Conservation (phyloP, 2,329 filamentous ascomycete species). For the Raffaelea albimanens region DNA sequence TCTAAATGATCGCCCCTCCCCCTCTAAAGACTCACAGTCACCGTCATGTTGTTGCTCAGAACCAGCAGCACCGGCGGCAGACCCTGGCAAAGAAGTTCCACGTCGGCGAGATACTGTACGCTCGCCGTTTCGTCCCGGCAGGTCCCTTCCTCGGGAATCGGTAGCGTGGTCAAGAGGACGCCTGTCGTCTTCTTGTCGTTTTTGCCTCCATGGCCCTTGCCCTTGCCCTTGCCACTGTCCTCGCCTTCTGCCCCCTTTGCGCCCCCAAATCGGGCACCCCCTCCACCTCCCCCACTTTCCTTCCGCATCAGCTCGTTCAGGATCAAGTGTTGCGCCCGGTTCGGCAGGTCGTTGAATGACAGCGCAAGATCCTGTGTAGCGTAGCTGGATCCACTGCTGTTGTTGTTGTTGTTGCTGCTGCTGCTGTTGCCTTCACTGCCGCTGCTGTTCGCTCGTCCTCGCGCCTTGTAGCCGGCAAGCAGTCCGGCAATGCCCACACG, state of each 20-base stretch:
- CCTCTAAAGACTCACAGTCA: slow-evolving; percentile 60
- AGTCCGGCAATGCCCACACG: slow-evolving; percentile 35
- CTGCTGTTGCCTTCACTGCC: background rate
- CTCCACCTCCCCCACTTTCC: slow-evolving; percentile 47
- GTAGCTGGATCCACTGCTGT: slow-evolving; percentile 10
- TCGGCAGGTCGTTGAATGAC: slow-evolving; percentile 79
- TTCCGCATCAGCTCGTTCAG: slow-evolving; percentile 73
- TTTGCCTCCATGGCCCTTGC: background rate
- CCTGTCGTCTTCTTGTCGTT: background rate
- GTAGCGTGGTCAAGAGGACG: slow-evolving; percentile 74
- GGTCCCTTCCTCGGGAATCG: slow-evolving; percentile 71
- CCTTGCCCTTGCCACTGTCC: background rate
- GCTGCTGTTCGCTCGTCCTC: background rate
- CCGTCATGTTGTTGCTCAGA: slow-evolving; percentile 83
- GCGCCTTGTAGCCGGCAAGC: slow-evolving; percentile 27
- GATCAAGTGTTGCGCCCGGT: slow-evolving; percentile 76
- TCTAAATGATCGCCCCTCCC: too few species aligned
- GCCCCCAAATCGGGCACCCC: background rate
- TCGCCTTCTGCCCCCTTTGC: too few species aligned
- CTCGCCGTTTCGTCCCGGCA: slow-evolving; percentile 60
- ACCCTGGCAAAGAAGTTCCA: slow-evolving; percentile 69
- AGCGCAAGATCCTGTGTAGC: slow-evolving; percentile 41
- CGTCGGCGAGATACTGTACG: slow-evolving; percentile 63
- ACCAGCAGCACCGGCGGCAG: slow-evolving; percentile 71
- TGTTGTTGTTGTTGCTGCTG: background rate